Evolutionary conservation across 2,329 filamentous ascomycete genomes (phyloP).

Genomic region (Botrytis pseudocinerea): DNA sequence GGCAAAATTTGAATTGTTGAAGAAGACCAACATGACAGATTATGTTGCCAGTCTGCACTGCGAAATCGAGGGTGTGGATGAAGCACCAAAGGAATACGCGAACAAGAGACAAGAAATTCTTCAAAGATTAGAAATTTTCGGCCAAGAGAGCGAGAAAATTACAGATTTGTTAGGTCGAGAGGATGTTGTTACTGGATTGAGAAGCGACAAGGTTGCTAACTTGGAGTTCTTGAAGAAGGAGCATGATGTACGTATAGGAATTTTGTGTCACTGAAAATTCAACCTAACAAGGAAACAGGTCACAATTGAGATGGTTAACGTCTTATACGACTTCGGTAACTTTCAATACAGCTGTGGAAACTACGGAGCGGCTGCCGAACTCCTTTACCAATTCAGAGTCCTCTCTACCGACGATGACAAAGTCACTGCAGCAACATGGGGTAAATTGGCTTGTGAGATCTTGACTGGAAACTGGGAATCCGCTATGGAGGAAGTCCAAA

Average conservation of each 20-base stretch:
- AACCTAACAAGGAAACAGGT: slow-evolving; percentile 52
- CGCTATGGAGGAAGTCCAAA: slow-evolving; percentile 85
- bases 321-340: slow-evolving; percentile 91
- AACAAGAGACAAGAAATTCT: slow-evolving; percentile 89
- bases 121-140: slow-evolving; percentile 76
- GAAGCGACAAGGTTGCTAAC: slow-evolving; percentile 98
- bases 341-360: slow-evolving; percentile 98
- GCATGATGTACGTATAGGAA: slow-evolving; percentile 67
- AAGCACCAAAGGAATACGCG: slow-evolving; percentile 80
- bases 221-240: slow-evolving; percentile 97
- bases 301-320: slow-evolving; percentile 92
- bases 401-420: slow-evolving; percentile 98
- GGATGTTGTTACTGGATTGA: slow-evolving; percentile 84
- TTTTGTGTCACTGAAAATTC: slow-evolving; percentile 14
- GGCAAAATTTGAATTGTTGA: slow-evolving; percentile 90
- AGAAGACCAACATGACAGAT: slow-evolving; percentile 98
- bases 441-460: slow-evolving; percentile 95
- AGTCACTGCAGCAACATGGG: slow-evolving; percentile 93
- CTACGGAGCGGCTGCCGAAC: slow-evolving; percentile 85
- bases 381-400: slow-evolving; percentile 97
- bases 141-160: slow-evolving; percentile 87
- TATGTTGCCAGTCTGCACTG: slow-evolving; percentile 91
- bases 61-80: slow-evolving; percentile 78
- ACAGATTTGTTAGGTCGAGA: slow-evolving; percentile 82
- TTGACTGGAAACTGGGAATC: slow-evolving; percentile 93